phyloP scores from a whole-genome alignment of 257 asterid species.

The Anisodus acutangulus region DNA sequence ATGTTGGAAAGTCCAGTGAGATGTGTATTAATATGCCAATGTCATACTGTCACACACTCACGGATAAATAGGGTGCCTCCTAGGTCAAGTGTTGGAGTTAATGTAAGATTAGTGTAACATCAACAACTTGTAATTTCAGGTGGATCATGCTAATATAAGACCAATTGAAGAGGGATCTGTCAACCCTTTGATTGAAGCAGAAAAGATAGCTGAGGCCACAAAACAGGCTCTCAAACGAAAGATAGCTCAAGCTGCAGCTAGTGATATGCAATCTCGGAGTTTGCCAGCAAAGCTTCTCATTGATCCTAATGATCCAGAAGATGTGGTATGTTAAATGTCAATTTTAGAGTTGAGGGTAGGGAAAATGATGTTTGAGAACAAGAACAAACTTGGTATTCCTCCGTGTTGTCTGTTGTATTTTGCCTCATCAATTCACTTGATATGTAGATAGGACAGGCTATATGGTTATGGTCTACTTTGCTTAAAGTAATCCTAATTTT shows the following conservation, averaged over 20 bases:
- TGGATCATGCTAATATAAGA: conserved; percentile 89
- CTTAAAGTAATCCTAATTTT: conserved; percentile 12
- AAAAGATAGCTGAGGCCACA: conserved; percentile 86
- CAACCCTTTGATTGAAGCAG: conserved; percentile 87
- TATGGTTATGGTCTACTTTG: not conserved
- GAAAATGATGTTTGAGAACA: not conserved
- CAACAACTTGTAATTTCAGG: conserved; percentile 57
- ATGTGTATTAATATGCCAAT: not conserved
- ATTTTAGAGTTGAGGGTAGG: conserved; percentile 18
- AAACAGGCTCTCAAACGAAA: conserved; percentile 94
- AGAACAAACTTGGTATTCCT: not conserved
- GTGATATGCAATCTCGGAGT: conserved; percentile 70
- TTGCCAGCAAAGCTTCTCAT: conserved; percentile 87
- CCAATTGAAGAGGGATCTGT: conserved; percentile 61
- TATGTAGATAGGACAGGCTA: not conserved
- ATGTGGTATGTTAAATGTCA: conserved; percentile 68
- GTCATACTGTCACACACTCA: not conserved
- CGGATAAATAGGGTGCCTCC: not conserved
- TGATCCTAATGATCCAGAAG: conserved; percentile 93
- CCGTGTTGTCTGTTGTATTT: not conserved
- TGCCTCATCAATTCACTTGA: conserved; percentile 21
- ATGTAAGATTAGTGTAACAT: not conserved
- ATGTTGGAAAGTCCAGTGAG: not conserved
- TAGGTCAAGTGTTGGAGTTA: not conserved
- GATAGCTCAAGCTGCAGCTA: conserved; percentile 80